These are phyloP conservation scores for Aureobasidium lini DNA, from an alignment of 2,329 filamentous ascomycete genomes.

Conservation along the genomic window DNA sequence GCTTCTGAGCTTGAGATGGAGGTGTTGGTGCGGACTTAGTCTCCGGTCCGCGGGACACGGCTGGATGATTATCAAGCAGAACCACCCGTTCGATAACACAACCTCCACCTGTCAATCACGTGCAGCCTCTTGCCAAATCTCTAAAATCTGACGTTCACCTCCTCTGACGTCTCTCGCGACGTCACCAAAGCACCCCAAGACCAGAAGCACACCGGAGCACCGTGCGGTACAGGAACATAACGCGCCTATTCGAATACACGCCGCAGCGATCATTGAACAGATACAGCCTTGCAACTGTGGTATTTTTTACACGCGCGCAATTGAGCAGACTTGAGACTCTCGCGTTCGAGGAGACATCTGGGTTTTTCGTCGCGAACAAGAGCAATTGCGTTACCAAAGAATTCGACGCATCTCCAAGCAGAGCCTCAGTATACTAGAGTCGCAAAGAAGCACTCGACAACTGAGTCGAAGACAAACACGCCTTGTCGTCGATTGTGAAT, in stretches of 20 bases:
- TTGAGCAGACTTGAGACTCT: neutral
- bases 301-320: neutral
- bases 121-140: neutral
- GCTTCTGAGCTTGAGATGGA: too few relatives aligned
- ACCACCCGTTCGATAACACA: neutral
- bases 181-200: neutral
- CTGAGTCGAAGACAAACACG: neutral
- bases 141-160: too few relatives aligned
- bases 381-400: conserved; percentile 4
- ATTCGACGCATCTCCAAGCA: neutral
- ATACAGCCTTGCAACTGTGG: neutral
- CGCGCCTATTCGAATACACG: conserved; percentile 1
- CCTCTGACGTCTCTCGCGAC: neutral
- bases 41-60: neutral
- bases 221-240: conserved; percentile 10
- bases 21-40: too few relatives aligned
- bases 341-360: neutral
- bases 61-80: conserved; percentile 7
- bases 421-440: neutral
- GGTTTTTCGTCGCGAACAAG: neutral
- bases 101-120: neutral
- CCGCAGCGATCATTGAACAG: neutral
- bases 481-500: neutral
- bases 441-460: neutral
- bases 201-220: neutral